Conservation (phyloP, 2,329 filamentous ascomycete genomes). For the Phyllosticta capitalensis region DNA sequence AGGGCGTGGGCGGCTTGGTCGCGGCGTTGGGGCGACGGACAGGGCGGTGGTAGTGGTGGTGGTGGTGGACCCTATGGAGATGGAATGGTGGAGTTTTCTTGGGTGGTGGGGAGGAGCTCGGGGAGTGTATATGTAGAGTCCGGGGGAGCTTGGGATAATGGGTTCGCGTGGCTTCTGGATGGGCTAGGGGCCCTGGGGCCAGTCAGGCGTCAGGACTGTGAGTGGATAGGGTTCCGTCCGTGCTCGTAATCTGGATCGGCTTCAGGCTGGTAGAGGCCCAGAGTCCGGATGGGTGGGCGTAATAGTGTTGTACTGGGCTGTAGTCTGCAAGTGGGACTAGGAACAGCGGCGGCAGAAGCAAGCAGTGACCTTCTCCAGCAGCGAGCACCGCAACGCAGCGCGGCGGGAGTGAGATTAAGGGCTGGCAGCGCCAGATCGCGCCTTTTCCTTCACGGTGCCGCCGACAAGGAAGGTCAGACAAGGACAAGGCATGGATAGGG, state of each 20-base stretch:
- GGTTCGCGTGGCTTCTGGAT: conserved; percentile 34
- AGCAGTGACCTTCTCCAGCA: too few species aligned
- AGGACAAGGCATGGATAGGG: not conserved
- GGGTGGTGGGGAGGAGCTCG: conserved; percentile 20
- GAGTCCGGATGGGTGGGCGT: too few species aligned
- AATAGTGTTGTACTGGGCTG: too few species aligned
- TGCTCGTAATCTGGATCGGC: conserved; percentile 33
- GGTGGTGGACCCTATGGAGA: conserved; percentile 2
- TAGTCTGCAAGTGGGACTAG: conserved; percentile 2
- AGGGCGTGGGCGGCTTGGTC: conserved; percentile 20
- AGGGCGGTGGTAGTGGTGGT: too few species aligned
- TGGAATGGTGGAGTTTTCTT: conserved; percentile 1
- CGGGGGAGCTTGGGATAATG: conserved; percentile 25
- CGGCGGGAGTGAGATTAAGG: conserved; percentile 7
- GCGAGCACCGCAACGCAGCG: not conserved
- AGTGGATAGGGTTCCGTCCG: conserved; percentile 21
- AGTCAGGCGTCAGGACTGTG: conserved; percentile 5
- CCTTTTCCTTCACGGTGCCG: conserved; percentile 1
- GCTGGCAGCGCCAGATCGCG: conserved; percentile 6
- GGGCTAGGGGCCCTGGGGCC: conserved; percentile 21
- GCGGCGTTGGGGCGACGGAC: conserved; percentile 25
- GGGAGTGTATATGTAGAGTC: conserved; percentile 35
- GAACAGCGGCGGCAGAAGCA: conserved; percentile 8
- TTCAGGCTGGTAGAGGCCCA: conserved; percentile 18
- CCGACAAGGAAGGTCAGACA: not conserved